phyloP scores from a whole-genome alignment of 202 grass and related monocot genomes.

The Schoenoplectus tabernaemontani region DNA sequence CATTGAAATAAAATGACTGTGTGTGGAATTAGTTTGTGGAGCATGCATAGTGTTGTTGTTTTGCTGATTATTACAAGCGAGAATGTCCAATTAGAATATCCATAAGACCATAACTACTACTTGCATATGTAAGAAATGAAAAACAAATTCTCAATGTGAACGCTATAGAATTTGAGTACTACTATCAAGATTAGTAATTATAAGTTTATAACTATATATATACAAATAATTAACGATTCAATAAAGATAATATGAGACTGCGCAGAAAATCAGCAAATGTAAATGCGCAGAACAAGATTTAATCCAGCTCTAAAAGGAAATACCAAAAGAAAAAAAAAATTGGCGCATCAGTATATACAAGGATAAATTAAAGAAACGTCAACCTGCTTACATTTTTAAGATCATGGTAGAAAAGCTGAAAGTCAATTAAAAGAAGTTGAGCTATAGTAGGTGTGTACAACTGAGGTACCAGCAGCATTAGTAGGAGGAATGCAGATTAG shows the following conservation, averaged over 20 bases:
- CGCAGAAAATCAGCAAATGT: not conserved
- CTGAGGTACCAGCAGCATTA: not conserved
- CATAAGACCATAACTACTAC: not conserved
- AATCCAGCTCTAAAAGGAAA: not conserved
- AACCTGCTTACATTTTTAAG: not conserved
- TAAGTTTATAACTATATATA: not conserved
- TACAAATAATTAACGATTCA: not conserved
- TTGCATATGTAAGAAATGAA: not conserved
- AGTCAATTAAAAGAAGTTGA: not conserved
- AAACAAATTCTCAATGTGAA: not conserved
- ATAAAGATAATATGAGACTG: not conserved
- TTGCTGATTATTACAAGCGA: not conserved
- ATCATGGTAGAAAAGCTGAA: not conserved
- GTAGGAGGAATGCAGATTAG: not conserved
- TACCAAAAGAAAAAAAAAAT: not conserved
- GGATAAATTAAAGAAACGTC: not conserved
- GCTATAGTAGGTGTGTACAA: conserved; percentile 1
- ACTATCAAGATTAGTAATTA: not conserved
- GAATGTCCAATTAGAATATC: not conserved
- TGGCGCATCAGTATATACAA: not conserved
- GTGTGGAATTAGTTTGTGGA: not conserved
- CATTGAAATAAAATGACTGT: not conserved
- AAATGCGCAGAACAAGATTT: too few species aligned
- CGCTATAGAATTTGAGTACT: not conserved
- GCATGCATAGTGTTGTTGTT: not conserved